Evolutionary conservation across 192 early-diverging fungal species (phyloP).

Genomic region (Pilobolus umbonatus): DNA sequence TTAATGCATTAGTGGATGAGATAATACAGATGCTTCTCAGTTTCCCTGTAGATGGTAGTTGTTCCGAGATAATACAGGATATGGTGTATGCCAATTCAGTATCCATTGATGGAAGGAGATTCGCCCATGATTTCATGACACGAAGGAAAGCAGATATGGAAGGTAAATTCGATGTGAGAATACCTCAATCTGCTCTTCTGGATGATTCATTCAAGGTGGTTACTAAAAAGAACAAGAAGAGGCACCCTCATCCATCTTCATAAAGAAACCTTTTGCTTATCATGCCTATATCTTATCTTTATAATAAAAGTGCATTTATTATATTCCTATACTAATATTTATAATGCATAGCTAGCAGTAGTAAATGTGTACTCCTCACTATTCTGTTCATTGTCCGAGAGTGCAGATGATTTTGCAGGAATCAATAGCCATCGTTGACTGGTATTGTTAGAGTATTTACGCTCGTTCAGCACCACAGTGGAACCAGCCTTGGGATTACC

Average conservation of each 20-base stretch:
- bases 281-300: no score
- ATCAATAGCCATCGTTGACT: conserved; percentile 32
- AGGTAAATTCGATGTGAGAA: conserved; percentile 28
- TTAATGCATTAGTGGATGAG: conserved; percentile 43
- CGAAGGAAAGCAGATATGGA: conserved; percentile 61
- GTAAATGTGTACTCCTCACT: conserved; percentile 31
- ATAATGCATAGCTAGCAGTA: conserved; percentile 33
- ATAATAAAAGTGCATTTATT: conserved; percentile 2
- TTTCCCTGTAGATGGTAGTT: conserved; percentile 59
- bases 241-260: background rate
- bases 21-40: conserved; percentile 72
- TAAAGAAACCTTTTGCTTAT: no score
- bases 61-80: conserved; percentile 69
- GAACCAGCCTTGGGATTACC: conserved; percentile 33
- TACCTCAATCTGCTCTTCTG: conserved; percentile 4
- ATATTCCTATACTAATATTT: conserved; percentile 7
- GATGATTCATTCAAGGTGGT: conserved; percentile 19
- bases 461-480: conserved; percentile 25
- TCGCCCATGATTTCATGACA: conserved; percentile 73
- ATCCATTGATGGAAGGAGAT: conserved; percentile 66
- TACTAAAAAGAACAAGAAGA: conserved; percentile 22
- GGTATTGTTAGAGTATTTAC: conserved; percentile 28
- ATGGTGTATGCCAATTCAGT: conserved; percentile 65
- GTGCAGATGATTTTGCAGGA: conserved; percentile 9
- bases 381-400: background rate